Percentiles rank a stretch among this genome's conserved stretches.
Conservation (phyloP, 805 yeast genomes). For the Saccharomycopsis lassenensis region DNA sequence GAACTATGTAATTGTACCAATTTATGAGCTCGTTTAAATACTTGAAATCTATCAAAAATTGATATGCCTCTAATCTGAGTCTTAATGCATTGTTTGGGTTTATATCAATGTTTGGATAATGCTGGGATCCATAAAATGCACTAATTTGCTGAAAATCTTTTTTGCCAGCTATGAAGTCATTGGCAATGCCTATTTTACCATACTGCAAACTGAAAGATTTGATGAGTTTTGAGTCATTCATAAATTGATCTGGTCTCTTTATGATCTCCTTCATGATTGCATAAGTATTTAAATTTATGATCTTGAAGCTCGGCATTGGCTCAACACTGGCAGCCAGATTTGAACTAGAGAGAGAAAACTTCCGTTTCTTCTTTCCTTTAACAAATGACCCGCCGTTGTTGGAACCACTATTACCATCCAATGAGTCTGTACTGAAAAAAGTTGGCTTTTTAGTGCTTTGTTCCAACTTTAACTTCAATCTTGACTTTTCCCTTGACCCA, state of each 20-base stretch:
- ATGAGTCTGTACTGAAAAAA: conserved; percentile 10
- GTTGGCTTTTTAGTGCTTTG: conserved; percentile 5
- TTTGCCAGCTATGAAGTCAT: conserved; percentile 9
- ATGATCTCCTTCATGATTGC: conserved; percentile 10
- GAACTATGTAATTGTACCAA: conserved; percentile 45
- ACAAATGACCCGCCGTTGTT: conserved; percentile 1
- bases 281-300: conserved; percentile 12
- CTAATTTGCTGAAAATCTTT: conserved; percentile 8
- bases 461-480: conserved; percentile 7
- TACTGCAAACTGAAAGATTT: conserved; percentile 15
- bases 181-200: conserved; percentile 17
- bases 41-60: conserved; percentile 15
- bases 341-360: neutral
- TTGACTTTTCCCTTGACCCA: conserved; percentile 9
- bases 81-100: conserved; percentile 9
- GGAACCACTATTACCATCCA: conserved; percentile 2
- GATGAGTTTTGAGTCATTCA: conserved; percentile 5
- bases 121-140: conserved; percentile 7
- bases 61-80: conserved; percentile 15
- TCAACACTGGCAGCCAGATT: neutral
- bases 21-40: conserved; percentile 12
- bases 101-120: conserved; percentile 1
- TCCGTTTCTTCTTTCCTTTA: neutral
- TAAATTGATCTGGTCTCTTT: conserved; percentile 7
- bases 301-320: neutral